Percentiles rank a stretch among this genome's conserved stretches.
Conservation (phyloP, 495 filamentous ascomycete genomes). For the Aspergillus hancockii region DNA sequence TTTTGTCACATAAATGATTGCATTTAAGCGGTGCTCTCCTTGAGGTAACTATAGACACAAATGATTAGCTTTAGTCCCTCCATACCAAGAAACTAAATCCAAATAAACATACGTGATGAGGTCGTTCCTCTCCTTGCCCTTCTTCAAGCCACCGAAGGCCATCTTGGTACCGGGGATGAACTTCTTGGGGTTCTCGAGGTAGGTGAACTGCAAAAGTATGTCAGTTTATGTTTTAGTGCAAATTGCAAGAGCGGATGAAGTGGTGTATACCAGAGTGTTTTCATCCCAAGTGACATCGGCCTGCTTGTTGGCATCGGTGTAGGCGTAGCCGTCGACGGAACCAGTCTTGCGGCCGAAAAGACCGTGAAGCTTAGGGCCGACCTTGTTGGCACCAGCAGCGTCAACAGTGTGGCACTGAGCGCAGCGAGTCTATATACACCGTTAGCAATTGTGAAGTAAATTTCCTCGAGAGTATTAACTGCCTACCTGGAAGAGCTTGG, state of each 20-base stretch:
- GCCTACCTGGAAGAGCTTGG: slow-evolving; percentile 89
- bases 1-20: slow-evolving; percentile 10
- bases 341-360: slow-evolving; percentile 97
- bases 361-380: slow-evolving; percentile 95
- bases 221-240: neutral
- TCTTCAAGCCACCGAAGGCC: slow-evolving; percentile 99
- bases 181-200: slow-evolving; percentile 93
- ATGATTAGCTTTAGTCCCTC: slow-evolving; percentile 10
- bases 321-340: slow-evolving; percentile 86
- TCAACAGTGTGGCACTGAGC: slow-evolving; percentile 97
- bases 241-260: neutral
- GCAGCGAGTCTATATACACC: slow-evolving; percentile 72
- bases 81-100: neutral
- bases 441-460: slow-evolving; percentile 18
- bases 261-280: slow-evolving; percentile 71
- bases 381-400: slow-evolving; percentile 87
- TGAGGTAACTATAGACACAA: slow-evolving; percentile 56
- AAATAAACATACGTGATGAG: slow-evolving; percentile 81
- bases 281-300: slow-evolving; percentile 90
- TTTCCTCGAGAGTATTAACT: neutral
- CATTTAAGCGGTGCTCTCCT: slow-evolving; percentile 63
- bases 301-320: slow-evolving; percentile 99
- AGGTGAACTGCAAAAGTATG: slow-evolving; percentile 62
- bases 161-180: slow-evolving; percentile 99
- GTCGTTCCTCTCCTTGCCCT: slow-evolving; percentile 98